phyloP scores from a whole-genome alignment of 192 early-diverging fungal genomes.

The Oehlia diaphana region DNA sequence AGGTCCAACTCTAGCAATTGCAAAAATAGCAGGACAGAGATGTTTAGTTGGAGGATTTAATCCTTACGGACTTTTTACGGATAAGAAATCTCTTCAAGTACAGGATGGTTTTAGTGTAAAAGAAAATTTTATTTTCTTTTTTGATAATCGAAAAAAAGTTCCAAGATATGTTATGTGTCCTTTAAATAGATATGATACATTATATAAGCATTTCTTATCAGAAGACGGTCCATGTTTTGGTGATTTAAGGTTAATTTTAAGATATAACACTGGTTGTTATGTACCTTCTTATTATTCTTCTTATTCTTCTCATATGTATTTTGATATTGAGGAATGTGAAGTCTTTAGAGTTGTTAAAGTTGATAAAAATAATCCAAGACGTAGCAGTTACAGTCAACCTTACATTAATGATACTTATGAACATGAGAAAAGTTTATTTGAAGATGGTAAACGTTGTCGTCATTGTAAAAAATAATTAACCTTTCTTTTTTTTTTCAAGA shows the following conservation, averaged over 20 bases:
- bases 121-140: conserved; percentile 19
- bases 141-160: conserved; percentile 4
- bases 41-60: conserved; percentile 11
- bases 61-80: conserved; percentile 1
- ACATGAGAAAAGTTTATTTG: neutral
- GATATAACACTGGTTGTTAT: conserved; percentile 2
- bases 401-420: neutral
- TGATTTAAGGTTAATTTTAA: conserved; percentile 10
- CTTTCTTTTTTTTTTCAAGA: neutral
- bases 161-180: neutral
- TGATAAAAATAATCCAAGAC: neutral
- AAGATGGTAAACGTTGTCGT: neutral
- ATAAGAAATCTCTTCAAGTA: neutral
- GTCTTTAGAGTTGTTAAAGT: conserved; percentile 1
- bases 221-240: conserved; percentile 17
- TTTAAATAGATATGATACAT: conserved; percentile 4
- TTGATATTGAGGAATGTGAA: conserved; percentile 21
- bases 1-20: neutral
- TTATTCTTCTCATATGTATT: conserved; percentile 11
- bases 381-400: neutral
- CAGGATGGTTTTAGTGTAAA: neutral
- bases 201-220: conserved; percentile 8
- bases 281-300: conserved; percentile 3
- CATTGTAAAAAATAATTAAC: neutral
- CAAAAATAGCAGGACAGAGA: conserved; percentile 14